These are phyloP conservation scores for Bacterosira constricta DNA, from an alignment of 108 stramenopile species.

Conservation along the genomic window DNA sequence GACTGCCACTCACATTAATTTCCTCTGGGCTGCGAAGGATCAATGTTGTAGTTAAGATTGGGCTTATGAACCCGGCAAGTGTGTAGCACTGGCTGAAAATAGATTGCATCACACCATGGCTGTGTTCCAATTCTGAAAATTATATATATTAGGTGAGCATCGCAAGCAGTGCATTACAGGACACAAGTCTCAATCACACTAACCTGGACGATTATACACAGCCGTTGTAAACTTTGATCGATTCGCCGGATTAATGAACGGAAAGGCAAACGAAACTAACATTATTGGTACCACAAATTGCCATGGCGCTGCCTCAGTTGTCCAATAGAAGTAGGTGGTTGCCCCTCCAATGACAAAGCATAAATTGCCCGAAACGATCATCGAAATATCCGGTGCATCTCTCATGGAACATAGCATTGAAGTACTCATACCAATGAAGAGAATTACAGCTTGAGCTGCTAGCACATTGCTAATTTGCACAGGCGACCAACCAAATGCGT, in stretches of 20 bases:
- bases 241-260: conserved; percentile 25
- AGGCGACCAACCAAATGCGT: conserved; percentile 67
- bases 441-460: conserved; percentile 5
- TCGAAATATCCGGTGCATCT: background rate
- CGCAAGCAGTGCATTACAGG: background rate
- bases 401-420: conserved; percentile 13
- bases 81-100: conserved; percentile 13
- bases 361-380: conserved; percentile 3
- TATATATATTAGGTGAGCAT: background rate
- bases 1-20: background rate
- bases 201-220: conserved; percentile 3
- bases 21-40: conserved; percentile 1
- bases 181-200: background rate
- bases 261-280: conserved; percentile 18
- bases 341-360: conserved; percentile 3
- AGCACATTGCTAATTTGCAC: conserved; percentile 52
- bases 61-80: conserved; percentile 23
- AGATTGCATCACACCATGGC: conserved; percentile 21
- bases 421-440: conserved; percentile 15
- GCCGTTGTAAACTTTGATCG: conserved; percentile 14
- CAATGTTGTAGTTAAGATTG: conserved; percentile 9
- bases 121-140: conserved; percentile 10
- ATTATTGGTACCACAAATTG: conserved; percentile 16
- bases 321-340: conserved; percentile 17
- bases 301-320: background rate